These are phyloP conservation scores for Castanea crenata DNA, from an alignment of 306 rosid species.

Conservation along the genomic window DNA sequence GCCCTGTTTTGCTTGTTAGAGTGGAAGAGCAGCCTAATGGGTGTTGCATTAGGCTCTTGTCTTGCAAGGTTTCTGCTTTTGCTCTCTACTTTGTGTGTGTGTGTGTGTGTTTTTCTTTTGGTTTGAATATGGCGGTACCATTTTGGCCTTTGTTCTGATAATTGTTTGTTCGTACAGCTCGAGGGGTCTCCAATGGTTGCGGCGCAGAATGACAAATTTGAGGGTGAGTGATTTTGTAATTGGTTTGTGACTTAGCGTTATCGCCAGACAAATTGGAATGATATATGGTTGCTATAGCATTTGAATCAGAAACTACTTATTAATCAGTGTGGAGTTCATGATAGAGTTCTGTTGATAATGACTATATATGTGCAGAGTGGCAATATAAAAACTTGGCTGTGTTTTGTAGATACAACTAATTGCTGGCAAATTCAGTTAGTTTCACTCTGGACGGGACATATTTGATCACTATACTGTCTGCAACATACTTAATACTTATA, in stretches of 20 bases:
- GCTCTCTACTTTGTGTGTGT: no score
- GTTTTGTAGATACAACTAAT: not conserved
- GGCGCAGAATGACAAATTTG: slow-evolving; percentile 89
- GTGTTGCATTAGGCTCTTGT: slow-evolving; percentile 82
- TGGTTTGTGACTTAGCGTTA: not conserved
- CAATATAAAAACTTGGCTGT: not conserved
- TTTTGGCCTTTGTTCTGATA: slow-evolving; percentile 7
- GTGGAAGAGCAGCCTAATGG: slow-evolving; percentile 86
- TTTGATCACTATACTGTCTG: not conserved
- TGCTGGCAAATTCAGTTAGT: not conserved
- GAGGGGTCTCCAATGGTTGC: slow-evolving; percentile 87
- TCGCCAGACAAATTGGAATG: not conserved
- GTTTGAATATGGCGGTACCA: not conserved
- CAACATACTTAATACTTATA: not conserved
- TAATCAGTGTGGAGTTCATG: no score
- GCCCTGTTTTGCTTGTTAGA: slow-evolving; percentile 84
- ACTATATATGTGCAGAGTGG: not conserved
- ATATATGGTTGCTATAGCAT: not conserved
- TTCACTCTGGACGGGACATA: not conserved
- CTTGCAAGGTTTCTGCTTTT: slow-evolving; percentile 71
- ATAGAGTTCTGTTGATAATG: no score
- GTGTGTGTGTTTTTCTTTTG: not conserved
- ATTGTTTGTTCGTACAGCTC: slow-evolving; percentile 46
- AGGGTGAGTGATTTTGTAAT: slow-evolving; percentile 46
- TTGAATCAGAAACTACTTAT: not conserved